Base-by-base conservation (phyloP, 768 basidiomycete species). In the Ramaria sp. region DNA sequence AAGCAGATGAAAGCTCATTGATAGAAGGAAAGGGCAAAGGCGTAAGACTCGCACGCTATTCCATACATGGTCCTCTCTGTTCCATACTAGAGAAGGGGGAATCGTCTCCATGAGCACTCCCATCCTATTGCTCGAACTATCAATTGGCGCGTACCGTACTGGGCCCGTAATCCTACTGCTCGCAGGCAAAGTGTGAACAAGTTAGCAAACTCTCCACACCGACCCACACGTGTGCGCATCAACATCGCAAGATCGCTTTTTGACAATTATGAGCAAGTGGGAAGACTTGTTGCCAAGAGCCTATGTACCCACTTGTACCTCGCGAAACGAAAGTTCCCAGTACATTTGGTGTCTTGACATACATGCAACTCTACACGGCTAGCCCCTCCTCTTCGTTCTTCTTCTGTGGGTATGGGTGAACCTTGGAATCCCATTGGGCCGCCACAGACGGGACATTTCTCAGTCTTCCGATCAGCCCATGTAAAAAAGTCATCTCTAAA, bases 41-140 rank as follows among this genome's bases (percentile, higher is more conserved):
- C 27, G n/a, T 24, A 24, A 27, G 20, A 41, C 13, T 6, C 15
- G 24, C 13, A 55, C 53, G 15, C 43, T 47, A 34, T 55, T 55
- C 71, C 71, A 73, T 8, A 73, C 70, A 54, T 73, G 72, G 59
- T 73, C 72, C 59, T 71, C 70, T 18, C 50, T 57, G 52, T 64
- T 64, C 64, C 64, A 65, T 36, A 65, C 61, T 56, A 25, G 4
- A 18, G 3, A 24, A 15, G n/a, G 24, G 18, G 2, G n/a, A 43
- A n/a, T 25, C 16, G 30, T 7, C 15, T 15, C 16, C 22, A 66
- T 63, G 48, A 6, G 9, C 7, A 45, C 45, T 15, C 27, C n/a
- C n/a, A n/a, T 44, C 57, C 55, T 9, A 9, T 56, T 38, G 28
- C 38, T n/a, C 0, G 39, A 39, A 34, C 18, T 10, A 34, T 28